phyloP scores from a whole-genome alignment of 176 grass and related monocot genomes.

The Pontederia paniculata region DNA sequence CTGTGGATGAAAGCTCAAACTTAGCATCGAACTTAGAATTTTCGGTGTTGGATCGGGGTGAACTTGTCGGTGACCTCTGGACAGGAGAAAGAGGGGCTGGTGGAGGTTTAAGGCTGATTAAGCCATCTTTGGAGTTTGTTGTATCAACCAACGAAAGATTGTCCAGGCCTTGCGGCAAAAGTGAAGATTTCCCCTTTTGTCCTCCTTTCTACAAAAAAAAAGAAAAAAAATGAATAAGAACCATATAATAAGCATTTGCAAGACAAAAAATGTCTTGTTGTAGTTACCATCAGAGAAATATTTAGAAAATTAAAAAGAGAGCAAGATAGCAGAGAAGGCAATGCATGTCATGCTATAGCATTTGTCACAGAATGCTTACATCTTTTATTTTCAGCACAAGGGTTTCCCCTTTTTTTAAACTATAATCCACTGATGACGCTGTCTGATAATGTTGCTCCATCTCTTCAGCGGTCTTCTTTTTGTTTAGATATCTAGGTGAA shows the following conservation, averaged over 20 bases:
- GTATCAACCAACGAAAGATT: constrained; percentile 54
- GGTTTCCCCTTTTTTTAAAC: constrained; percentile 98
- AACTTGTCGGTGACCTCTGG: constrained; percentile 15
- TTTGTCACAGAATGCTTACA: constrained; percentile 31
- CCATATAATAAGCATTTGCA: constrained; percentile 3
- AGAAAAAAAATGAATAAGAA: constrained; percentile 4
- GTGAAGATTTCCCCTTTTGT: constrained; percentile 37
- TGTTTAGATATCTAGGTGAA: constrained; percentile 78
- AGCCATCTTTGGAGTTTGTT: constrained; percentile 39
- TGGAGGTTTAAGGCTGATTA: constrained; percentile 69
- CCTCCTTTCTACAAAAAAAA: constrained; percentile 49
- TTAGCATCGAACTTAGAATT: neutral
- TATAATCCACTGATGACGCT: constrained; percentile 80
- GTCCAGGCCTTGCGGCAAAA: constrained; percentile 76
- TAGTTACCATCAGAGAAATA: too few relatives aligned
- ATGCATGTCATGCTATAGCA: too few relatives aligned
- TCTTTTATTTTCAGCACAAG: constrained; percentile 93
- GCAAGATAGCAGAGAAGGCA: too few relatives aligned
- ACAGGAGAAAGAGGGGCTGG: constrained; percentile 41
- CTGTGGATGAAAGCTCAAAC: neutral
- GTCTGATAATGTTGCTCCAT: constrained; percentile 97
- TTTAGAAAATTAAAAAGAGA: too few relatives aligned
- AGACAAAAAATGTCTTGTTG: too few relatives aligned
- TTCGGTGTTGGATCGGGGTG: neutral
- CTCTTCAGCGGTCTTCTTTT: constrained; percentile 96